Evolutionary conservation across 2,329 filamentous ascomycete genomes (phyloP).

Genomic region (Sporothrix pseudoabietina): DNA sequence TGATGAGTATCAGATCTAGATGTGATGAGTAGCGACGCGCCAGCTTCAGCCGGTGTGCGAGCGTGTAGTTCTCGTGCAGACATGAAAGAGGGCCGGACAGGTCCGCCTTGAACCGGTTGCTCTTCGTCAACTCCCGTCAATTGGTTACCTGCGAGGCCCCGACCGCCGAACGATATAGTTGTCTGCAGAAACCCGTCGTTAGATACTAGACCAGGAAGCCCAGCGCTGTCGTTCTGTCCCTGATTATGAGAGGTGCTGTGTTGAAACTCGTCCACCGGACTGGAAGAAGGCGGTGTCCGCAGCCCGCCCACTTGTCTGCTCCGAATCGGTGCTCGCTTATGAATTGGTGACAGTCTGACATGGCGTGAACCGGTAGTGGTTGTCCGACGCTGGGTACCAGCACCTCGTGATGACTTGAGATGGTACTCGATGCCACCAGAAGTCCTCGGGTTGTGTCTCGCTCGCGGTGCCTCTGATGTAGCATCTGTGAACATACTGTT

Average conservation of each 20-base stretch:
- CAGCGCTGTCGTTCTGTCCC: background rate
- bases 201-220: constrained; percentile 12
- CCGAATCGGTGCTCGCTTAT: background rate
- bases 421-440: background rate
- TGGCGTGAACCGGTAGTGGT: background rate
- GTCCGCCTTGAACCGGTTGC: background rate
- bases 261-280: background rate
- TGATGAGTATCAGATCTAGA: background rate
- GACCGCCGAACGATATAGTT: constrained; percentile 28
- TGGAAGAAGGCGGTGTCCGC: constrained; percentile 32
- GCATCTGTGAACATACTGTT: background rate
- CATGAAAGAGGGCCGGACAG: background rate
- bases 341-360: background rate
- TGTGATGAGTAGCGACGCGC: background rate
- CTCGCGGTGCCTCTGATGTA: background rate
- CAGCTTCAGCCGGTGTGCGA: background rate
- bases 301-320: background rate
- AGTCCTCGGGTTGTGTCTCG: background rate
- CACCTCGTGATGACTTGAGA: background rate
- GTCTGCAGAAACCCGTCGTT: constrained; percentile 31
- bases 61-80: background rate
- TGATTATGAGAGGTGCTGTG: background rate
- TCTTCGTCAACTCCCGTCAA: background rate
- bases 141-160: too few relatives aligned
- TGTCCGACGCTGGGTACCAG: background rate